Base-by-base conservation (phyloP, 1,284 basidiomycete species). In the Ganoderma resinaceum region DNA sequence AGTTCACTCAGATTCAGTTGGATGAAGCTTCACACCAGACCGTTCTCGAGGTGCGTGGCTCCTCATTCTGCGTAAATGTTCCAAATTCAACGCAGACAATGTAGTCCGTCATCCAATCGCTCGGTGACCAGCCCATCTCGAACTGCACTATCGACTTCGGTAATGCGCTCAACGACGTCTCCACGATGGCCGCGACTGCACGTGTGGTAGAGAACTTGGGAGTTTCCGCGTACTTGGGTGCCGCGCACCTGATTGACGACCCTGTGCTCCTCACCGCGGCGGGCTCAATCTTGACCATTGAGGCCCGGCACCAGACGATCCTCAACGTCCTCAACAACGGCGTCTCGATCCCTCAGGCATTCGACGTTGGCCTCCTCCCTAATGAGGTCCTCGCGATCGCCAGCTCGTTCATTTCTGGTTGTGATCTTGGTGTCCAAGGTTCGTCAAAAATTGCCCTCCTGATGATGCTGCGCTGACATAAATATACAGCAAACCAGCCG, bases 161-260 rank as follows among this genome's bases (percentile, higher is more conserved):
- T 62, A 79, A 83, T 2, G 91, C 82, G 0, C 81, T 95, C 66
- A 87, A 85, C 14, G 87, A 91, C 78, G 91, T 94, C 57, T 68
- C 85, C 11, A 91, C 90, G 18, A 94, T 95, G 91, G 84, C 89
- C 49, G 84, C 87, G 7, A 86, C 87, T n/a, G 93, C 94, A 2
- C 91, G 92, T 71, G 80, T 91, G 2, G 87, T 96, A n/a, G 94
- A 96, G 82, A 86, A 89, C 70, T 85, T 94, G 57, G 94, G 95
- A 74, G 92, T 94, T 55, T 81, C 84, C 42, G 93, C 93, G 2
- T 96, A 96, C 81, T 86, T 94, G 46, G 94, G 94, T 69, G 93
- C 89, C 63, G 89, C 91, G 8, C 83, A 86, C 65, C 85, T 92
- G 63, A 76, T 95, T 63, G 78, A 82, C 29, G 89, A 94, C 74